Base-by-base conservation (phyloP, 352 stramenopile species). In the Globisporangium takayamanum region DNA sequence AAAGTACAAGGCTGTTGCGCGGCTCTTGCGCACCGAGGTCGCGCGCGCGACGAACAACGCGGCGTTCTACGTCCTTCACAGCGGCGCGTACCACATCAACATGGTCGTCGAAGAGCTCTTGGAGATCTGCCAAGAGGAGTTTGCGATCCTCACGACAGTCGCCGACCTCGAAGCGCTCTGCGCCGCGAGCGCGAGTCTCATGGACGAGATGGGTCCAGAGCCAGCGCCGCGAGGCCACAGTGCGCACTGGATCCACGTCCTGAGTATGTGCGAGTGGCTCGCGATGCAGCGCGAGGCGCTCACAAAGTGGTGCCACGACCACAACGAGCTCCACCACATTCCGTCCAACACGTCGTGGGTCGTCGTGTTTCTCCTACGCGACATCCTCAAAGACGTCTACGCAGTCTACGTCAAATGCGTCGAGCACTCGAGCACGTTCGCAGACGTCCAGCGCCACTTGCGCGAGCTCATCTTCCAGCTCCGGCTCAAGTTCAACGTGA, bases 401-500 rank as follows among this genome's bases (percentile, higher is more conserved):
- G 64, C 54, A 0, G 60, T 58, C 18, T 78, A 68, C 50, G 52
- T 62, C 49, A 73, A 74, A 45, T 78, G 66, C 33, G 60, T 57
- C 16, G 65, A 80, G 50, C 50, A 60, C 20, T 47, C 60, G 20
- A 49, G 36, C 2, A 73, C 60, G 3, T 73, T 80, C 41, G 59
- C 64, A 11, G 74, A 80, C 47, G 64, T 76, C 50, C 74, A 83
- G 48, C 69, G 72, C 25, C 63, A 83, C 33, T 18, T 83, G 26
- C 64, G 74, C 2, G 74, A 80, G 36, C 60, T 83, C 14, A 61
- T 80, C 20, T 74, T 80, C 52, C 74, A 83, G 51, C 52, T 80
- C 14, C 70, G 65, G 3, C 62, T 83, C 45, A 83, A 83, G 56
- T 83, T 80, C 41, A 83, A 76, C 39, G 69, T 80, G 49, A 80